phyloP scores from a whole-genome alignment of 1,139 yeast species.

The Sugiyamaella neomexicana region DNA sequence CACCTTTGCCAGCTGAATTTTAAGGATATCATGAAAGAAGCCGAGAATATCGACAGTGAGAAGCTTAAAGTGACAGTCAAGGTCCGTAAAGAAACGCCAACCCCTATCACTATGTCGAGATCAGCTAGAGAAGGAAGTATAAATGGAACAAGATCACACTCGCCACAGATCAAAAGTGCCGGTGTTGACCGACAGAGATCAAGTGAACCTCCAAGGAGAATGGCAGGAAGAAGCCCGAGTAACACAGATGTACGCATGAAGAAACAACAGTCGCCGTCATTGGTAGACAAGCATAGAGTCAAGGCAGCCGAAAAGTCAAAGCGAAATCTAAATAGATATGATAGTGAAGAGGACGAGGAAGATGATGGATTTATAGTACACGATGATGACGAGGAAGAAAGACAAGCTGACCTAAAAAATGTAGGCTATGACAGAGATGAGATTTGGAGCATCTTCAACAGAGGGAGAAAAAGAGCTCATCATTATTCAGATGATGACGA shows the following conservation, averaged over 20 bases:
- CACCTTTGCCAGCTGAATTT: slow-evolving; percentile 37
- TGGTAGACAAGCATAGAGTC: slow-evolving; percentile 16
- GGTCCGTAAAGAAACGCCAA: slow-evolving; percentile 25
- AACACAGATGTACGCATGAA: background rate
- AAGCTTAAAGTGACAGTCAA: slow-evolving; percentile 42
- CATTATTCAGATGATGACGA: slow-evolving; percentile 53
- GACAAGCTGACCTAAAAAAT: slow-evolving; percentile 25
- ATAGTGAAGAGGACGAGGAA: slow-evolving; percentile 33
- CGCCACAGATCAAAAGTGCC: slow-evolving; percentile 7
- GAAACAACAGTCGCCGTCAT: slow-evolving; percentile 28
- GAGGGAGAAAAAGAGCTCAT: slow-evolving; percentile 53
- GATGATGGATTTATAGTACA: slow-evolving; percentile 39
- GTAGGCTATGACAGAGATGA: slow-evolving; percentile 74
- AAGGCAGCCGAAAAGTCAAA: slow-evolving; percentile 3
- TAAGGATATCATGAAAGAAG: slow-evolving; percentile 43
- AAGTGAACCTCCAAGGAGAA: background rate
- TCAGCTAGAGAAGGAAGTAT: slow-evolving; percentile 9
- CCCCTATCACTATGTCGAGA: background rate
- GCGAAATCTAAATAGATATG: slow-evolving; percentile 12
- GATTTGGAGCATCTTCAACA: slow-evolving; percentile 82
- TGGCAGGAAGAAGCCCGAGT: slow-evolving; percentile 7
- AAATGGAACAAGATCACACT: slow-evolving; percentile 3
- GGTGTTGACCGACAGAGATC: background rate
- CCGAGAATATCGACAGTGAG: slow-evolving; percentile 39
- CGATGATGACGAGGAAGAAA: slow-evolving; percentile 33